Evolutionary conservation across 352 stramenopile genomes (phyloP).

Genomic region (Phytopythium montanum): DNA sequence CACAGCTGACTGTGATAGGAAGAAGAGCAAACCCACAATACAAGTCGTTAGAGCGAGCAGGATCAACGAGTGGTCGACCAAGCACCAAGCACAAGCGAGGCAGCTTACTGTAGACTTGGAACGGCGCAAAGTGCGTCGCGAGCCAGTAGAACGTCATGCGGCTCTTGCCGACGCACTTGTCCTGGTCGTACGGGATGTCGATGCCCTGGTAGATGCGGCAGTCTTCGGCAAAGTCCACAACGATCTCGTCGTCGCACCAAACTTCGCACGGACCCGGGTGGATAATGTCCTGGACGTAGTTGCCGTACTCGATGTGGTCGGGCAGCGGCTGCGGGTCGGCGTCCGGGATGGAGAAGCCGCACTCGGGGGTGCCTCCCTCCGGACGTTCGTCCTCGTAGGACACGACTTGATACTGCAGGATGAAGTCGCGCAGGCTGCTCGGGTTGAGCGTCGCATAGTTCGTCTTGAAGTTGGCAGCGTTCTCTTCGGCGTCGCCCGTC

Average conservation of each 20-base stretch:
- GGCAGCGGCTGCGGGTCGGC: conserved; percentile 17
- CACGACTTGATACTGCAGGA: conserved; percentile 9
- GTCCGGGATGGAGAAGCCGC: conserved; percentile 25
- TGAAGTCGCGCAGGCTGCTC: conserved; percentile 13
- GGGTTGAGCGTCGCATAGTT: conserved; percentile 9
- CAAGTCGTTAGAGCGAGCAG: background rate
- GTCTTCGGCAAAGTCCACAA: conserved; percentile 29
- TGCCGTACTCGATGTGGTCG: conserved; percentile 23
- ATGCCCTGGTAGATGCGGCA: conserved; percentile 25
- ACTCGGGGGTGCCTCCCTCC: conserved; percentile 16
- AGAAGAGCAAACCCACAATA: background rate
- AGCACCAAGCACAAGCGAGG: too few relatives aligned
- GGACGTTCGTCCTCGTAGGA: background rate
- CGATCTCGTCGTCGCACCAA: conserved; percentile 42
- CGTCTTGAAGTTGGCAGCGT: conserved; percentile 15
- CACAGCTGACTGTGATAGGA: conserved; percentile 6
- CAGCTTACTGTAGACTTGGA: conserved; percentile 11
- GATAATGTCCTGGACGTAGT: conserved; percentile 26
- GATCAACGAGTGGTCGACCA: too few relatives aligned
- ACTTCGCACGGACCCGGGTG: conserved; percentile 42
- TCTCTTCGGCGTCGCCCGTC: conserved; percentile 16
- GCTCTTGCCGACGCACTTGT: conserved; percentile 25
- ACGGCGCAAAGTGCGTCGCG: conserved; percentile 14
- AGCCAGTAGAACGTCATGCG: conserved; percentile 37
- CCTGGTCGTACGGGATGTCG: conserved; percentile 27